These are phyloP conservation scores for Saccharata proteae DNA, from an alignment of 2,329 filamentous ascomycete species.

Conservation along the genomic window DNA sequence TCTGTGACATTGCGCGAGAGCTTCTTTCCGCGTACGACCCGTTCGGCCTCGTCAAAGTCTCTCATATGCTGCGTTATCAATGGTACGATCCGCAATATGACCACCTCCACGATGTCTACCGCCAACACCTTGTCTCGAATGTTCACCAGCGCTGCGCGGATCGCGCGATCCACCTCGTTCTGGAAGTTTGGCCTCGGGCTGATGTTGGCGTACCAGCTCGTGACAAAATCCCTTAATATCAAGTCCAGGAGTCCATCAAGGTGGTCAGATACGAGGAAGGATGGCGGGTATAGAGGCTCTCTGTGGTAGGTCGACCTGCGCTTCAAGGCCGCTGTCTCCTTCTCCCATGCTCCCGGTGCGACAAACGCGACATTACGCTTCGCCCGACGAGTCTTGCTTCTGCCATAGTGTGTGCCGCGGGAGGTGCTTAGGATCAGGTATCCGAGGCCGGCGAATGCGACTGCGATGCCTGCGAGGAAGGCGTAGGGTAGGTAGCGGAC, in stretches of 20 bases:
- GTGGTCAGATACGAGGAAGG: constrained; percentile 64
- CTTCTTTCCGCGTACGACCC: constrained; percentile 73
- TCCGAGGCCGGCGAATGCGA: constrained; percentile 42
- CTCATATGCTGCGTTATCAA: constrained; percentile 79
- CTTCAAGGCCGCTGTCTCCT: constrained; percentile 55
- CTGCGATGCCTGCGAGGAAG: constrained; percentile 56
- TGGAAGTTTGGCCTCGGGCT: constrained; percentile 68
- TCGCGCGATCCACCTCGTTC: constrained; percentile 72
- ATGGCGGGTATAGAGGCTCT: constrained; percentile 60
- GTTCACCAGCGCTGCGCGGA: constrained; percentile 59
- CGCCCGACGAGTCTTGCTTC: constrained; percentile 12
- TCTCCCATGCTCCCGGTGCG: constrained; percentile 51
- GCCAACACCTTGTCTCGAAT: constrained; percentile 60
- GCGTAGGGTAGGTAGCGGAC: constrained; percentile 80
- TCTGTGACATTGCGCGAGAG: constrained; percentile 85
- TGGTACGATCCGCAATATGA: constrained; percentile 73
- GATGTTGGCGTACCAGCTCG: constrained; percentile 79
- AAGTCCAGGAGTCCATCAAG: constrained; percentile 68
- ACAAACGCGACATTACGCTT: constrained; percentile 44
- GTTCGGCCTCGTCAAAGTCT: constrained; percentile 85
- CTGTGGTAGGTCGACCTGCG: constrained; percentile 55
- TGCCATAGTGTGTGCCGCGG: constrained; percentile 25
- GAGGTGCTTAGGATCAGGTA: constrained; percentile 52
- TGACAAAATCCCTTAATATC: constrained; percentile 72
- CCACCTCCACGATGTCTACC: constrained; percentile 72